Evolutionary conservation across 345 rosid genomes (phyloP).

Genomic region (Luvunga scandens): DNA sequence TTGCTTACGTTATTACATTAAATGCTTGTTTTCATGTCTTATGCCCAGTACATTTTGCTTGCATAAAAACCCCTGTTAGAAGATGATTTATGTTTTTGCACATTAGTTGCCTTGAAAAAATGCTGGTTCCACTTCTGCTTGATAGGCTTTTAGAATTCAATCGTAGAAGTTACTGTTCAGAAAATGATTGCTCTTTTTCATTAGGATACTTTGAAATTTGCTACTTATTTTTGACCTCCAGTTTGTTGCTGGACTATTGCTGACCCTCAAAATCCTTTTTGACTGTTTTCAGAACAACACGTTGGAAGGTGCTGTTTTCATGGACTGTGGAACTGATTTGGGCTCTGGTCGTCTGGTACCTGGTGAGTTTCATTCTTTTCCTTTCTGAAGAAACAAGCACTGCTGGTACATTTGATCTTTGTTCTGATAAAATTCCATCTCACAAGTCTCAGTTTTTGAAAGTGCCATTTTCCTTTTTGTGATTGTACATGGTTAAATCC

Average conservation of each 20-base stretch:
- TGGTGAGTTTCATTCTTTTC: conserved; percentile 38
- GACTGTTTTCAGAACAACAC: conserved; percentile 45
- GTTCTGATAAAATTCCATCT: not conserved
- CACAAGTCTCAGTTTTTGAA: not conserved
- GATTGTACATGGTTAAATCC: not conserved
- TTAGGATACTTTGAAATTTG: not conserved
- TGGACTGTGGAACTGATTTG: conserved; percentile 77
- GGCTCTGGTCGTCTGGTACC: conserved; percentile 73
- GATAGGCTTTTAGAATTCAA: not conserved
- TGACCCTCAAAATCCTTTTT: conserved; percentile 1
- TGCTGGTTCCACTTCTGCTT: not conserved
- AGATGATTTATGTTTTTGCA: not conserved
- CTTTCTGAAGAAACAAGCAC: conserved; percentile 4
- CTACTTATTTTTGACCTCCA: not conserved
- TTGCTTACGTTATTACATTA: not conserved
- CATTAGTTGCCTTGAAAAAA: not conserved
- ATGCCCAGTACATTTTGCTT: not conserved
- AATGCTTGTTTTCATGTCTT: not conserved
- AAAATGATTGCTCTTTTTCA: not conserved
- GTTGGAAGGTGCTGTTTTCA: conserved; percentile 67
- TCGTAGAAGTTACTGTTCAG: not conserved
- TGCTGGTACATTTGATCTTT: not conserved
- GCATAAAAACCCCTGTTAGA: not conserved
- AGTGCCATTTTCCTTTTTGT: not conserved
- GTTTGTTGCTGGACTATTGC: not conserved